Evolutionary conservation across 768 basidiomycete species (phyloP).

Genomic region (Lactifluus rugatus): DNA sequence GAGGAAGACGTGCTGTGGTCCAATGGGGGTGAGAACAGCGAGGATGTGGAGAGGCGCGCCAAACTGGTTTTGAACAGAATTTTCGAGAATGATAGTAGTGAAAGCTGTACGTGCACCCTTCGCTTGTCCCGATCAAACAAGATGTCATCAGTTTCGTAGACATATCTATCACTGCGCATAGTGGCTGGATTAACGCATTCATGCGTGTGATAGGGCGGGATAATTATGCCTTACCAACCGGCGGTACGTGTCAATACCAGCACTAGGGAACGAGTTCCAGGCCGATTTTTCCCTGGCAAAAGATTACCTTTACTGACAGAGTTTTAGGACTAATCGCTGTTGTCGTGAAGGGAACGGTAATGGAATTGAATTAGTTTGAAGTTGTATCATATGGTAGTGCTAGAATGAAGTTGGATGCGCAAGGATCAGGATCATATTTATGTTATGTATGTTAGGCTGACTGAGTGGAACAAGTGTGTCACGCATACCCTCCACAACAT

Average conservation of each 20-base stretch:
- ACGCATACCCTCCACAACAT: too few relatives aligned
- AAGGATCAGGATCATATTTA: too few relatives aligned
- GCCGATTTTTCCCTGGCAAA: background rate
- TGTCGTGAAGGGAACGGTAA: constrained; percentile 13
- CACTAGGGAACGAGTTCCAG: background rate
- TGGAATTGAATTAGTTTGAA: background rate
- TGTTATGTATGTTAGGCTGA: too few relatives aligned
- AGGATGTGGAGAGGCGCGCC: constrained; percentile 8
- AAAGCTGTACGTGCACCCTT: constrained; percentile 12
- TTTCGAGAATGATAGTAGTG: constrained; percentile 5
- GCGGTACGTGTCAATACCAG: constrained; percentile 8
- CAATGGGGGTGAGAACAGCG: constrained; percentile 1
- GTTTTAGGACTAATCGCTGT: constrained; percentile 11
- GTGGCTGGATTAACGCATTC: constrained; percentile 10
- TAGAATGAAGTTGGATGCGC: too few relatives aligned
- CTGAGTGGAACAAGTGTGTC: too few relatives aligned
- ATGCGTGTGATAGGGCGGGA: constrained; percentile 15
- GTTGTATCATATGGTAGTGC: too few relatives aligned
- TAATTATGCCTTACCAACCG: constrained; percentile 12
- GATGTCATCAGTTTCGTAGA: background rate
- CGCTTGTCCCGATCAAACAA: background rate
- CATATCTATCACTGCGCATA: constrained; percentile 17
- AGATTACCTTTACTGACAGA: background rate
- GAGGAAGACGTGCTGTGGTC: constrained; percentile 18
- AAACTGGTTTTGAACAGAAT: constrained; percentile 15